Evolutionary conservation across 2,329 filamentous ascomycete genomes (phyloP), one percentile per base, ranked within the genome.

Genomic region (Fusarium sororula): DNA sequence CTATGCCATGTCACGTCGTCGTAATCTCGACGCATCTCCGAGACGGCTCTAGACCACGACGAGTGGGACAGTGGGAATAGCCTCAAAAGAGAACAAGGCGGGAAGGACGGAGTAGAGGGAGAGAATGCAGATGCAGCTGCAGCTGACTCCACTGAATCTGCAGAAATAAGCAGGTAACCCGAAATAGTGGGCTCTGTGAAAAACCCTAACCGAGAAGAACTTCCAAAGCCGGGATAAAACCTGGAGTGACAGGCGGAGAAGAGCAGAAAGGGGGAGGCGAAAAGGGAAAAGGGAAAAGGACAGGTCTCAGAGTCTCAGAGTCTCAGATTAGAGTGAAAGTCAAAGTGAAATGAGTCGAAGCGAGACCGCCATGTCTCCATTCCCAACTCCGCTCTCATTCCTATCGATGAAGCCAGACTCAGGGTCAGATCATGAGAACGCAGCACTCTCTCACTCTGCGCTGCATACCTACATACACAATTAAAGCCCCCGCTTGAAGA

Each of bases 31-130:
- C 47, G 47, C 61, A 73, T 51, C 41, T 39, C 38, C 38, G n/a
- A 65, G 64, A 57, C 48, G 48, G 28, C 39, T 55, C 58, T 26
- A 57, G 55, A 56, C 41, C 45, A 51, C 28, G 38, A 41, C 26
- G 47, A 28, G 69, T 70, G 56, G 65, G 66, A 63, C 66, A 8
- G 54, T 70, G 68, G 51, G 67, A 71, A 73, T 55, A 73, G 70
- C 61, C 39, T 70, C 70, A 70, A 53, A 61, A 44, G 61, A 66
- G 42, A 59, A 59, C 55, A 63, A 44, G 32, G 32, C 32, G 60
- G 39, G 38, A 42, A 26, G 38, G 1, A 35, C 14, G 32, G 32
- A 35, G 32, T 18, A 41, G 14, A 39, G 28, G 22, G 22, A 38
- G 18, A 44, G 68, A n/a, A 18, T 35, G 32, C 32, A 55, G 20